A percentile compares a stretch with the other conserved stretches of the same genome.
phyloP scores from a whole-genome alignment of 2,329 filamentous ascomycete species.

The Epichloe gansuensis region DNA sequence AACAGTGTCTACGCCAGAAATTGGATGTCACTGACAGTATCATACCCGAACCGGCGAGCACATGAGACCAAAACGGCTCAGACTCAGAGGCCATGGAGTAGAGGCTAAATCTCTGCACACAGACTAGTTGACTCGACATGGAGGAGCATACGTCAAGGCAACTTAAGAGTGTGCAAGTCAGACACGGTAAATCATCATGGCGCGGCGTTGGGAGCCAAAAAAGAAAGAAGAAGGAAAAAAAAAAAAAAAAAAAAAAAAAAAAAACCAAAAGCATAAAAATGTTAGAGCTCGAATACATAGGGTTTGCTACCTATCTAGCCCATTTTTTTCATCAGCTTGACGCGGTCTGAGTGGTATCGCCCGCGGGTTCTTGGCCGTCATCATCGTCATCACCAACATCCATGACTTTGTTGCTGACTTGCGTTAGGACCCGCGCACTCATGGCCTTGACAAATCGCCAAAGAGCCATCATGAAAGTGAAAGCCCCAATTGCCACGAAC shows the following conservation, averaged over 20 bases:
- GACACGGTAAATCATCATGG: conserved; percentile 3
- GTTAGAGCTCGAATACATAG: neutral
- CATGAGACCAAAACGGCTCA: conserved; percentile 38
- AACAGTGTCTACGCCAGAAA: conserved; percentile 15
- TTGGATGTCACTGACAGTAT: conserved; percentile 18
- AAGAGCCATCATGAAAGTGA: conserved; percentile 69
- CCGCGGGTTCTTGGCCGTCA: conserved; percentile 21
- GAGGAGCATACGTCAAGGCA: conserved; percentile 61
- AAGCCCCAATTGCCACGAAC: conserved; percentile 65
- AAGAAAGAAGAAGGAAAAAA: neutral
- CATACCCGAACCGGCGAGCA: conserved; percentile 15
- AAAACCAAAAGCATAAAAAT: neutral
- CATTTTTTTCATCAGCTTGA: neutral
- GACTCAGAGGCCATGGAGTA: conserved; percentile 25
- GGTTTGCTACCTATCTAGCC: neutral
- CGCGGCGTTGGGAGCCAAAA: neutral
- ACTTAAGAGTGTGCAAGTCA: conserved; percentile 85
- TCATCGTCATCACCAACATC: conserved; percentile 58
- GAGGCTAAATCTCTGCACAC: conserved; percentile 69
- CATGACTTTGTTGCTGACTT: conserved; percentile 65
- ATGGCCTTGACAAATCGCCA: conserved; percentile 71
- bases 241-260: neutral
- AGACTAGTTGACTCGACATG: conserved; percentile 93
- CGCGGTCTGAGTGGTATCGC: neutral
- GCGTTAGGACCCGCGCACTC: conserved; percentile 60